Conservation (phyloP, 441 rosid species). For the Viola pubescens region DNA sequence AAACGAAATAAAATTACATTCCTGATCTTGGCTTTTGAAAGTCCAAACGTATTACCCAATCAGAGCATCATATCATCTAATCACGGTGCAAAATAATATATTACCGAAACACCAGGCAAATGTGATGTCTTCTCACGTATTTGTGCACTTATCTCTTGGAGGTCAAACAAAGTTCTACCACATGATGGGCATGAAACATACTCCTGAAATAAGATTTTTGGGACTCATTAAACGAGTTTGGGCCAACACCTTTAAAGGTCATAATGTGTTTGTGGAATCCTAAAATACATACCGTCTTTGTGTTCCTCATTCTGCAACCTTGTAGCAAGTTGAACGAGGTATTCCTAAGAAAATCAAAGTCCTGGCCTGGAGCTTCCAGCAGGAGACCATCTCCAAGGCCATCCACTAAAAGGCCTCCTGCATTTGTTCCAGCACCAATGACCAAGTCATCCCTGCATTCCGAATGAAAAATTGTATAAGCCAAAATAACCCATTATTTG, state of each 20-base stretch:
- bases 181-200: constrained; percentile 99
- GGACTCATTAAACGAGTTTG: neutral
- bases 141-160: constrained; percentile 94
- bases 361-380: constrained; percentile 79
- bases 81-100: constrained; percentile 5
- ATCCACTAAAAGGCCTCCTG: constrained; percentile 81
- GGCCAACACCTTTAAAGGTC: neutral
- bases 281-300: constrained; percentile 65
- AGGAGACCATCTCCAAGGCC: constrained; percentile 96
- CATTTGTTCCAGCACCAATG: constrained; percentile 75
- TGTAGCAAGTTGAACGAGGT: constrained; percentile 91
- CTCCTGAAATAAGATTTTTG: constrained; percentile 45
- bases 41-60: neutral
- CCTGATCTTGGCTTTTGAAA: neutral
- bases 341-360: constrained; percentile 73
- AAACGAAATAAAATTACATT: constrained; percentile 1
- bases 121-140: constrained; percentile 87
- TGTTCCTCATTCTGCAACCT: constrained; percentile 98
- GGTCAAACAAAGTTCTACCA: constrained; percentile 91
- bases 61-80: neutral
- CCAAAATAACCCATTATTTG: constrained; percentile 7
- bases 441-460: constrained; percentile 82
- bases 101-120: constrained; percentile 95
- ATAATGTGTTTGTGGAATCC: neutral
- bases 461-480: constrained; percentile 15